Evolutionary conservation across 345 rosid genomes (phyloP).

Genomic region (Rhodomyrtus tomentosa): DNA sequence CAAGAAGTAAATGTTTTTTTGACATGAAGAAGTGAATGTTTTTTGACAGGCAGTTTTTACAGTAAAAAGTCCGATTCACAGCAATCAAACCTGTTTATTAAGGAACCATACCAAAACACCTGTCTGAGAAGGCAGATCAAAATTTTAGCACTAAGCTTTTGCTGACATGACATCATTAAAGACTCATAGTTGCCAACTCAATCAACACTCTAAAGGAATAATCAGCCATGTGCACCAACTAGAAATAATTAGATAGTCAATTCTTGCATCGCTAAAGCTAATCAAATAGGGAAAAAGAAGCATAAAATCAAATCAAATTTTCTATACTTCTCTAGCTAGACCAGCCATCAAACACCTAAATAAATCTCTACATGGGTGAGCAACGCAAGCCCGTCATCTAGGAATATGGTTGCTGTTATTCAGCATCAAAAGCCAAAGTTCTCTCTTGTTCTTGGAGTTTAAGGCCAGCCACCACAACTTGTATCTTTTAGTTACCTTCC

Average conservation of each 20-base stretch:
- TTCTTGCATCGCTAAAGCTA: neutral
- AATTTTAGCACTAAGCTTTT: neutral
- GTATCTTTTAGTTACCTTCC: neutral
- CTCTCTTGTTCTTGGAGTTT: neutral
- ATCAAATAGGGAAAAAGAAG: neutral
- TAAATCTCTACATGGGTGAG: neutral
- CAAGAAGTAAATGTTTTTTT: neutral
- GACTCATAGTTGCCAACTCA: neutral
- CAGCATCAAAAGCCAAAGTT: neutral
- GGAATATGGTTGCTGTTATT: neutral
- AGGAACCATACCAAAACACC: neutral
- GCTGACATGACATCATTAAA: neutral
- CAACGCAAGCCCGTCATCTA: neutral
- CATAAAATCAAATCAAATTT: neutral
- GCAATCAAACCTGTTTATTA: neutral
- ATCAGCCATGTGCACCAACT: neutral
- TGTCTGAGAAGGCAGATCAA: neutral
- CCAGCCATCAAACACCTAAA: neutral
- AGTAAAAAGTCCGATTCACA: neutral
- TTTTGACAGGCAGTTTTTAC: neutral
- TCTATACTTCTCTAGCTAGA: neutral
- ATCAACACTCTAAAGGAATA: neutral
- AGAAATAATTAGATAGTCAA: neutral
- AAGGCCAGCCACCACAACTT: neutral
- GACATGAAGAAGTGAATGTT: neutral